Percentiles rank a stretch among this genome's conserved stretches.
phyloP scores from a whole-genome alignment of 2,329 filamentous ascomycete species.

The Phoma herbarum region DNA sequence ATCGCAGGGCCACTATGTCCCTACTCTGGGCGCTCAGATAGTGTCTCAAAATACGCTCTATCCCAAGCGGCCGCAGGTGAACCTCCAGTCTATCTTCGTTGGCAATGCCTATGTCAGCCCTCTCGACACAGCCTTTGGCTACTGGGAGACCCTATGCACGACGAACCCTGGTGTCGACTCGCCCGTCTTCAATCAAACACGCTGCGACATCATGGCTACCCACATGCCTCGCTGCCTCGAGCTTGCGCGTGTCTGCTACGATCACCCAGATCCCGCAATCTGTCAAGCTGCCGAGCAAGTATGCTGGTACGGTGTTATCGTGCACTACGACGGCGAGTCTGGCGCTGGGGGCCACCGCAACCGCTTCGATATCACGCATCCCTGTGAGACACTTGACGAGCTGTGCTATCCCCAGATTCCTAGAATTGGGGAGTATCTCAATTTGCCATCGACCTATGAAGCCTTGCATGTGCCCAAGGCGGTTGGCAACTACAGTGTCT shows the following conservation, averaged over 20 bases:
- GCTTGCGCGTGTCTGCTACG: slow-evolving; percentile 53
- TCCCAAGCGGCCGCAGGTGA: slow-evolving; percentile 54
- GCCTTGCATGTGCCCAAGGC: slow-evolving; percentile 46
- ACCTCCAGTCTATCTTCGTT: slow-evolving; percentile 56
- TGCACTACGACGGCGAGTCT: slow-evolving; percentile 54
- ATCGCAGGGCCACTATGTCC: slow-evolving; percentile 59
- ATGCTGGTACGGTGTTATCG: slow-evolving; percentile 53
- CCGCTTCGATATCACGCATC: slow-evolving; percentile 55
- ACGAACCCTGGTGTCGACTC: slow-evolving; percentile 55
- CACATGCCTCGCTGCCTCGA: slow-evolving; percentile 58
- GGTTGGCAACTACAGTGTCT: slow-evolving; percentile 45
- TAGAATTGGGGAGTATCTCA: slow-evolving; percentile 46
- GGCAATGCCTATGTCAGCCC: slow-evolving; percentile 59
- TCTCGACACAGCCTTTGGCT: slow-evolving; percentile 53
- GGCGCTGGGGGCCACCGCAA: slow-evolving; percentile 50
- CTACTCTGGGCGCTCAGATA: slow-evolving; percentile 56
- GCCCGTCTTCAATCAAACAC: slow-evolving; percentile 57
- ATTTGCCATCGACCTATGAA: slow-evolving; percentile 43
- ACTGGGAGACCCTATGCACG: slow-evolving; percentile 59
- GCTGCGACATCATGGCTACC: slow-evolving; percentile 58
- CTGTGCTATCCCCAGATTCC: slow-evolving; percentile 51
- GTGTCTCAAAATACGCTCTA: slow-evolving; percentile 55
- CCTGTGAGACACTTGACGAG: slow-evolving; percentile 48
- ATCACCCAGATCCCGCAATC: slow-evolving; percentile 53
- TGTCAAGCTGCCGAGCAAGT: slow-evolving; percentile 50